These are phyloP conservation scores for Ashbya aceris DNA, from an alignment of 1,139 yeast species.

Conservation along the genomic window DNA sequence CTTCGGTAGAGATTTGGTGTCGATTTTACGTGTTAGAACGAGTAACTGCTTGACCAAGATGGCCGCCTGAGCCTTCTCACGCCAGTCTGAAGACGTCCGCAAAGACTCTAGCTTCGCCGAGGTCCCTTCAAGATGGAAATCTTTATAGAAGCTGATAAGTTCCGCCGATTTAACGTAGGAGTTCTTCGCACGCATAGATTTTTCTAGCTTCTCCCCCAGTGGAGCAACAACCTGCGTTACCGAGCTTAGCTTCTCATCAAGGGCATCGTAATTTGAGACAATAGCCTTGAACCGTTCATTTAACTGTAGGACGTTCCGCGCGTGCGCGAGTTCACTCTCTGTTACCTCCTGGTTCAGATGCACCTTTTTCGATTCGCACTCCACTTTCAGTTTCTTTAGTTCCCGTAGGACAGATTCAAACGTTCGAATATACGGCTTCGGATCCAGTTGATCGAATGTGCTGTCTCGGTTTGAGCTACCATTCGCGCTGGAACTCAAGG, in stretches of 20 bases:
- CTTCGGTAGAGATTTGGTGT: conserved; percentile 41
- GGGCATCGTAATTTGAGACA: conserved; percentile 39
- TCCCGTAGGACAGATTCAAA: conserved; percentile 80
- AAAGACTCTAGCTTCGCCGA: conserved; percentile 55
- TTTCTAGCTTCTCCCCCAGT: conserved; percentile 62
- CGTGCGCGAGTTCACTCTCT: conserved; percentile 57
- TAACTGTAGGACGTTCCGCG: conserved; percentile 53
- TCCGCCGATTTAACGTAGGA: conserved; percentile 66
- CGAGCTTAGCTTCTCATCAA: conserved; percentile 52
- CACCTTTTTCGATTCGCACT: conserved; percentile 42
- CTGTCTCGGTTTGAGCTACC: conserved; percentile 4
- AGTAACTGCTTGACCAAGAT: conserved; percentile 58
- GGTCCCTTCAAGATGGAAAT: conserved; percentile 48
- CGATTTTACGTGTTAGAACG: conserved; percentile 52
- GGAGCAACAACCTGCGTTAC: conserved; percentile 63
- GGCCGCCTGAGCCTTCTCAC: conserved; percentile 59
- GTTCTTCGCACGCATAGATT: conserved; percentile 68
- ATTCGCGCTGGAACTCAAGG: conserved; percentile 3
- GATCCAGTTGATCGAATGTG: conserved; percentile 45
- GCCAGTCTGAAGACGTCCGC: conserved; percentile 30
- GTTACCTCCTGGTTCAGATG: conserved; percentile 48
- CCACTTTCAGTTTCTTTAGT: conserved; percentile 48
- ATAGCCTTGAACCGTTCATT: conserved; percentile 38
- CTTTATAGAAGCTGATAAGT: conserved; percentile 67
- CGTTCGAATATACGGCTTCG: conserved; percentile 89